Evolutionary conservation across 495 filamentous ascomycete genomes (phyloP).

Genomic region (Hypoxylon trugodes): DNA sequence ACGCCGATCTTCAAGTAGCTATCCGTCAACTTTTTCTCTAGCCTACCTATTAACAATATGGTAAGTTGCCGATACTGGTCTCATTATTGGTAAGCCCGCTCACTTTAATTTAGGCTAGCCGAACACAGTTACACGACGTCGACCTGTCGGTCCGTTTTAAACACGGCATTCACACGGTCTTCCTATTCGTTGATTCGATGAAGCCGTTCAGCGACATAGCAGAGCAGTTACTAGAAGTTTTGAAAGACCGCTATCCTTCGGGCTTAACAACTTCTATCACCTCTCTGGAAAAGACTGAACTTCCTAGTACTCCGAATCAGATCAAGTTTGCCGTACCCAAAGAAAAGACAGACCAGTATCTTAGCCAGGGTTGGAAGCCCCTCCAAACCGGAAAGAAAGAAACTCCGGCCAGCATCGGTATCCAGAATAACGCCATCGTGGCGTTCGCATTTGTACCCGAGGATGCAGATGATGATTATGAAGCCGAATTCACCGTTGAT

Average conservation of each 20-base stretch:
- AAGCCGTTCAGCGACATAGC: slow-evolving; percentile 69
- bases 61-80: too few species aligned
- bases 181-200: slow-evolving; percentile 71
- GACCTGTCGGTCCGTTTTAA: slow-evolving; percentile 80
- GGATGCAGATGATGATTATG: slow-evolving; percentile 56
- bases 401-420: slow-evolving; percentile 47
- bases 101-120: slow-evolving; percentile 18
- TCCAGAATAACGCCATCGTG: slow-evolving; percentile 66
- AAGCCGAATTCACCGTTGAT: slow-evolving; percentile 70
- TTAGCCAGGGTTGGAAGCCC: slow-evolving; percentile 51
- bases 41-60: too few species aligned
- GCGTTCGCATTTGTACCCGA: slow-evolving; percentile 72
- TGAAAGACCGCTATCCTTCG: slow-evolving; percentile 57
- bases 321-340: slow-evolving; percentile 53
- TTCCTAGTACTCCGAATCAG: slow-evolving; percentile 51
- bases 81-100: too few species aligned
- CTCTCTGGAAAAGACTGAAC: slow-evolving; percentile 33
- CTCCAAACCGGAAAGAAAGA: slow-evolving; percentile 47
- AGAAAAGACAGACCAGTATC: slow-evolving; percentile 43
- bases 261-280: slow-evolving; percentile 48
- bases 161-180: slow-evolving; percentile 77
- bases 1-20: too few species aligned
- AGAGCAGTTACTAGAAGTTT: slow-evolving; percentile 66
- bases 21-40: too few species aligned
- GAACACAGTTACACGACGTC: slow-evolving; percentile 43